Percentiles rank a stretch among this genome's conserved stretches.
Conservation (phyloP, 1,284 basidiomycete species). For the Moniliophthora roreri region DNA sequence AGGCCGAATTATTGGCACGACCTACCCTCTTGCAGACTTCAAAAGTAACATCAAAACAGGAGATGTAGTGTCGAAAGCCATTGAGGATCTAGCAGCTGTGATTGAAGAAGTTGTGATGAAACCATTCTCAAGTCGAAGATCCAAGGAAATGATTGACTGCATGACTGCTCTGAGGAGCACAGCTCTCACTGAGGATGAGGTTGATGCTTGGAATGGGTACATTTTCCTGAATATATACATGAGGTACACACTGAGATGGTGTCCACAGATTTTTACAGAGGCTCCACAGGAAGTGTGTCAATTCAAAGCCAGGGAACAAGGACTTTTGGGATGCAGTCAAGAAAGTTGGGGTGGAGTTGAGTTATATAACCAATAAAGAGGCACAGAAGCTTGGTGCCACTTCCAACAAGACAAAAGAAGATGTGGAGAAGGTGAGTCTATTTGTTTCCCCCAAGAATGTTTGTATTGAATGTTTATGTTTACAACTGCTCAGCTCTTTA, state of each 20-base stretch:
- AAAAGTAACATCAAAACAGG: constrained; percentile 64
- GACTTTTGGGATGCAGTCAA: constrained; percentile 65
- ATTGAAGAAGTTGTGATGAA: constrained; percentile 68
- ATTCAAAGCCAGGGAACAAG: constrained; percentile 52
- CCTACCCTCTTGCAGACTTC: constrained; percentile 78
- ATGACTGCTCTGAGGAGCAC: constrained; percentile 65
- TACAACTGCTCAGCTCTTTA: too few relatives aligned
- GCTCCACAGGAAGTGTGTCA: constrained; percentile 53
- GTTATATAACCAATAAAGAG: constrained; percentile 65
- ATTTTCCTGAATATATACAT: constrained; percentile 22
- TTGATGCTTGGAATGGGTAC: constrained; percentile 75
- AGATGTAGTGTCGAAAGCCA: constrained; percentile 80
- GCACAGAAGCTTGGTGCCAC: constrained; percentile 55
- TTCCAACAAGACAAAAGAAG: constrained; percentile 51
- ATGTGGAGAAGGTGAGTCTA: constrained; percentile 42
- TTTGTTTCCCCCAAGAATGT: too few relatives aligned
- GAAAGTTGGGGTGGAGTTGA: constrained; percentile 48
- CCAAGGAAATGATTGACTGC: constrained; percentile 72
- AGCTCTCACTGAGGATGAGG: constrained; percentile 74
- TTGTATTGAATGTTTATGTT: too few relatives aligned
- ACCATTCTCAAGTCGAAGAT: constrained; percentile 69
- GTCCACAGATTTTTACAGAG: constrained; percentile 55
- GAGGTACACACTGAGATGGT: constrained; percentile 1
- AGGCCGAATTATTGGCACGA: constrained; percentile 71
- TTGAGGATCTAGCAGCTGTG: constrained; percentile 73